Evolutionary conservation across 192 early-diverging fungal genomes (phyloP), one percentile per base, ranked within the genome.

Genomic region (Polychytrium aggregatum): DNA sequence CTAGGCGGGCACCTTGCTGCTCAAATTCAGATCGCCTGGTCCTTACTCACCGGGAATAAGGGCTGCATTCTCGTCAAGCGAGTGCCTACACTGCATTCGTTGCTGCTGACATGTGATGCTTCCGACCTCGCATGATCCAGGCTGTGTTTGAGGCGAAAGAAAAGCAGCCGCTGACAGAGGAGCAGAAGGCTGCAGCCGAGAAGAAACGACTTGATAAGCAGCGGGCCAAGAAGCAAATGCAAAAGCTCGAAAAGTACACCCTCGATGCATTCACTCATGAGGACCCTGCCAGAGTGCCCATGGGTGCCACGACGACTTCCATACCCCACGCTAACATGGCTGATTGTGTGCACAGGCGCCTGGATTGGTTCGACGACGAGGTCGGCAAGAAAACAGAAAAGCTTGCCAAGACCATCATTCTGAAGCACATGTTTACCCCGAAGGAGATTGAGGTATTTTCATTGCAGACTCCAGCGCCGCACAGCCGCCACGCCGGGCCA

Each of bases 361-460:
- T 98, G 30, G 89, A 87, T 53, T 98, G 95, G 95, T 74, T 80
- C 51, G 92, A 98, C 30, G 78, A 80, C 11, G 60, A 63, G 34
- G 54, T 64, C 29, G 79, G 74, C 28, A 83, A 86, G 40, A 64
- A 61, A 48, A 64, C 78, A 1, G 88, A 88, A 11, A 80, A 85
- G 54, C 82, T 82, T 51, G 61, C 59, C 38, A 85, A 83, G 41
- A 82, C 88, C 28, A 89, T 96, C 9, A 84, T 98, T 40, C 63
- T 98, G 28, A 93, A 93, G 63, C 72, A 92, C 58, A 96, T 98
- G 92, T 98, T 92, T 58, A 87, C 87, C 3, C 53, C 79, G 16
- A 56, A 82, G 34, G 91, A 98, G 62, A 55, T 98, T 0, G 87
- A 96, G 68, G 85, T 83, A 75, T 27, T 65, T 48, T 41, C 2